These are phyloP conservation scores for Leccinum huronense DNA, from an alignment of 1,284 basidiomycete species.

Conservation along the genomic window DNA sequence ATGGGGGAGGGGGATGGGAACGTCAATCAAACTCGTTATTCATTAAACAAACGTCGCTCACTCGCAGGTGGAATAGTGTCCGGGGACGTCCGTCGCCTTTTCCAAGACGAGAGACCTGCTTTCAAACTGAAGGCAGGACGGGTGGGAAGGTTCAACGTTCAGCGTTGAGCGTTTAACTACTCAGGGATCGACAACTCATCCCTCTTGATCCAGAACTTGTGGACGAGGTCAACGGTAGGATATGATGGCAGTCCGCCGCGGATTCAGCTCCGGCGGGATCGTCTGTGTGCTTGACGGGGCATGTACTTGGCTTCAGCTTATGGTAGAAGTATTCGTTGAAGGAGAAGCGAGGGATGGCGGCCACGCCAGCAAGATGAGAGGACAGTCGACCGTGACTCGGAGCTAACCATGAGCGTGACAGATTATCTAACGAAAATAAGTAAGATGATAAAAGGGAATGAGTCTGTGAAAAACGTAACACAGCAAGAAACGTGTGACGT, in stretches of 20 bases:
- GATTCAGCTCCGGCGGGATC: slow-evolving; percentile 50
- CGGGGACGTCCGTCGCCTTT: slow-evolving; percentile 50
- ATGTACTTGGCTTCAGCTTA: slow-evolving; percentile 60
- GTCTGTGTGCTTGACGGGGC: slow-evolving; percentile 61
- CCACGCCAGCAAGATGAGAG: no score
- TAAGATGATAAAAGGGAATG: no score
- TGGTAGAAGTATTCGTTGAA: slow-evolving; percentile 86
- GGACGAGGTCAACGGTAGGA: slow-evolving; percentile 56
- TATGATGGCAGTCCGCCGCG: slow-evolving; percentile 74
- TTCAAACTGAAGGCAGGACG: slow-evolving; percentile 43
- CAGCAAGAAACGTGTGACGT: no score
- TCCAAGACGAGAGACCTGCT: slow-evolving; percentile 52
- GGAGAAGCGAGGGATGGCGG: no score
- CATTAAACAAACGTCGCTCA: neutral
- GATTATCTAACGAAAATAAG: no score
- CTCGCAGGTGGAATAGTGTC: slow-evolving; percentile 59
- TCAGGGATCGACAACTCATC: slow-evolving; percentile 64
- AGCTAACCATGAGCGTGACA: no score
- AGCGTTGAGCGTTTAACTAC: slow-evolving; percentile 42
- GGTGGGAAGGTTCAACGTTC: slow-evolving; percentile 39
- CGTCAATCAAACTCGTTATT: neutral
- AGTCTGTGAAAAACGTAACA: no score
- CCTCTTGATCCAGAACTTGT: slow-evolving; percentile 78
- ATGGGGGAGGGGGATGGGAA: neutral
- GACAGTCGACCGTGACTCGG: no score